Percentiles rank a stretch among this genome's conserved stretches.
These are phyloP conservation scores for Beauveria australis DNA, from an alignment of 2,329 filamentous ascomycete species.

Conservation along the genomic window DNA sequence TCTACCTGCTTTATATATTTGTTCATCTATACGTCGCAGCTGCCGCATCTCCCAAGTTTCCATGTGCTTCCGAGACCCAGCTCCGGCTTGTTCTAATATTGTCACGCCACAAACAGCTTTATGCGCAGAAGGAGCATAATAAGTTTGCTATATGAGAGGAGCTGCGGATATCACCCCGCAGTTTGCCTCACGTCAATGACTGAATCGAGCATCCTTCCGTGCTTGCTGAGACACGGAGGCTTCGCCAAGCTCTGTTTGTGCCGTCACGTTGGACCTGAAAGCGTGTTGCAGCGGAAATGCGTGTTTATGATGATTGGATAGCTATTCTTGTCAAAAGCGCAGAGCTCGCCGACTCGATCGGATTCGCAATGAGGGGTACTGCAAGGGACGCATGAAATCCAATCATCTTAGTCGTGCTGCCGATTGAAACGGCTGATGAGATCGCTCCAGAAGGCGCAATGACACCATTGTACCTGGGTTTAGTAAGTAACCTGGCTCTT, in stretches of 20 bases:
- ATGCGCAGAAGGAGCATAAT: neutral
- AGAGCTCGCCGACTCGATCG: neutral
- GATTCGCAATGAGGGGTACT: neutral
- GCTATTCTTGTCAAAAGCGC: neutral
- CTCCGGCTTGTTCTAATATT: neutral
- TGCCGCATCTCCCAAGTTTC: neutral
- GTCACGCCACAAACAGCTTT: neutral
- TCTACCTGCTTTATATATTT: neutral
- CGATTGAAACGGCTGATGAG: neutral
- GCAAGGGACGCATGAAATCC: neutral
- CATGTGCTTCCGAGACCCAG: slow-evolving; percentile 8
- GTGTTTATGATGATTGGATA: neutral
- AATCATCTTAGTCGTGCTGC: neutral
- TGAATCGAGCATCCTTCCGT: too few relatives aligned
- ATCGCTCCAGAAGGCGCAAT: too few relatives aligned
- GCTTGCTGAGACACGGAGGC: neutral
- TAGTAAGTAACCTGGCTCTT: too few relatives aligned
- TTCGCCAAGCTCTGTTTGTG: neutral
- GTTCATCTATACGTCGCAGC: neutral
- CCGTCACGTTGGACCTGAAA: neutral
- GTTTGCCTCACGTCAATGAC: neutral
- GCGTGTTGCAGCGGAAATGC: neutral
- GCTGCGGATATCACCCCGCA: neutral
- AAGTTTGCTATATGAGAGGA: neutral
- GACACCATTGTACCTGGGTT: too few relatives aligned